phyloP scores from a whole-genome alignment of 331 rosid species.

The Stylosanthes scabra region DNA sequence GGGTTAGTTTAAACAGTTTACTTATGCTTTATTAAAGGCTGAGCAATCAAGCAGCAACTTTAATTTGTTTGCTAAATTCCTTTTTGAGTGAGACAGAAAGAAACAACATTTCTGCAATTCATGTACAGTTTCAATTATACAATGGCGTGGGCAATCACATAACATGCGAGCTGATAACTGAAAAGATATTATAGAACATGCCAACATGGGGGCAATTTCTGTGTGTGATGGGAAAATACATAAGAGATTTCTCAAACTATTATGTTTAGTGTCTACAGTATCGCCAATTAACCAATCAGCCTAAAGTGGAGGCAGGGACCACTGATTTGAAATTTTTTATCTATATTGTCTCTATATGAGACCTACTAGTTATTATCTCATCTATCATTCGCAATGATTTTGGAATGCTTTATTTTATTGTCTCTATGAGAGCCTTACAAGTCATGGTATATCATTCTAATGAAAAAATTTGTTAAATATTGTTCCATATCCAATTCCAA shows the following conservation, averaged over 20 bases:
- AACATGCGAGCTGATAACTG: constrained; percentile 18
- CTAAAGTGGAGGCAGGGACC: constrained; percentile 28
- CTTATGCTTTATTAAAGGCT: constrained; percentile 19
- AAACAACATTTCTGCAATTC: constrained; percentile 12
- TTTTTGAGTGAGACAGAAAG: constrained; percentile 1
- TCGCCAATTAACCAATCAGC: constrained; percentile 30
- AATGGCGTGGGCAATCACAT: constrained; percentile 5
- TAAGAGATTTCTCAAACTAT: constrained; percentile 16
- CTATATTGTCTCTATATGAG: constrained; percentile 3
- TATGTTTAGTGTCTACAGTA: constrained; percentile 17
- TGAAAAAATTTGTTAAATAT: neutral
- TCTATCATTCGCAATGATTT: neutral
- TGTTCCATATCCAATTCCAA: neutral
- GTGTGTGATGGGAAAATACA: constrained; percentile 23
- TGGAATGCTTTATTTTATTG: too few species aligned
- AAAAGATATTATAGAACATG: constrained; percentile 23
- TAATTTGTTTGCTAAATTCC: neutral
- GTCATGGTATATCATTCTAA: too few species aligned
- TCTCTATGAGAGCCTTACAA: too few species aligned
- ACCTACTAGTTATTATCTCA: constrained; percentile 1
- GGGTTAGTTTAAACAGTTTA: neutral
- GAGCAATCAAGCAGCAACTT: constrained; percentile 16
- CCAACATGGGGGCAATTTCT: constrained; percentile 23
- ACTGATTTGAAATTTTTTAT: constrained; percentile 24
- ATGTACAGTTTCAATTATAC: constrained; percentile 23